Evolutionary conservation across 164 flowering plant species (phyloP).

Genomic region (Stephania cephalantha): DNA sequence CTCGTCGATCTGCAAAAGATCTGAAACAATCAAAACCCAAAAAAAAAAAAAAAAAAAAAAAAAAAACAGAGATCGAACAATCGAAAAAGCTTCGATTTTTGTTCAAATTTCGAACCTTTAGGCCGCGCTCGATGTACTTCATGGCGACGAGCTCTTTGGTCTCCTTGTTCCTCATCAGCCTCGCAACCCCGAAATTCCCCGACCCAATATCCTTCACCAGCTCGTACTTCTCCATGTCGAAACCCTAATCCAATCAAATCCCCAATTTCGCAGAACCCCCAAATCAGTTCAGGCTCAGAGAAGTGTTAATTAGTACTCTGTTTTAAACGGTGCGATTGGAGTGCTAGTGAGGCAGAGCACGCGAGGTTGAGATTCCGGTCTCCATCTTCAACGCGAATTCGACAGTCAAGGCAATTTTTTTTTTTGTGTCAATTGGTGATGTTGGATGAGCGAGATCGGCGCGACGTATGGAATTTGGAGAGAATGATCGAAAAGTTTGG

Average conservation of each 20-base stretch:
- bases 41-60: not conserved
- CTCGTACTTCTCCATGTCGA: conserved; percentile 61
- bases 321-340: not conserved
- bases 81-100: not conserved
- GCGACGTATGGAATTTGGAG: too few species aligned
- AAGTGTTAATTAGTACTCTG: not conserved
- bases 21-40: not conserved
- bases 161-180: conserved; percentile 60
- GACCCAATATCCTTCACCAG: conserved; percentile 62
- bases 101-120: conserved; percentile 30
- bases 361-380: not conserved
- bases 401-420: not conserved
- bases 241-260: not conserved
- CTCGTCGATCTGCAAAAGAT: conserved; percentile 65
- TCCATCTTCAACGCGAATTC: not conserved
- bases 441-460: not conserved
- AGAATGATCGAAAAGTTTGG: too few species aligned
- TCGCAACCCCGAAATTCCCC: conserved; percentile 70
- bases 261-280: not conserved
- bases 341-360: not conserved
- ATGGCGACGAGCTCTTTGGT: conserved; percentile 67
- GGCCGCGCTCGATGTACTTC: conserved; percentile 71
- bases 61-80: not conserved
- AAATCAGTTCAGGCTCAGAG: not conserved
- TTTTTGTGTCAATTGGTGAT: not conserved